A percentile compares a stretch with the other conserved stretches of the same genome.
These are phyloP conservation scores for Wakefieldia striispora DNA, from an alignment of 768 basidiomycete genomes.

Conservation along the genomic window DNA sequence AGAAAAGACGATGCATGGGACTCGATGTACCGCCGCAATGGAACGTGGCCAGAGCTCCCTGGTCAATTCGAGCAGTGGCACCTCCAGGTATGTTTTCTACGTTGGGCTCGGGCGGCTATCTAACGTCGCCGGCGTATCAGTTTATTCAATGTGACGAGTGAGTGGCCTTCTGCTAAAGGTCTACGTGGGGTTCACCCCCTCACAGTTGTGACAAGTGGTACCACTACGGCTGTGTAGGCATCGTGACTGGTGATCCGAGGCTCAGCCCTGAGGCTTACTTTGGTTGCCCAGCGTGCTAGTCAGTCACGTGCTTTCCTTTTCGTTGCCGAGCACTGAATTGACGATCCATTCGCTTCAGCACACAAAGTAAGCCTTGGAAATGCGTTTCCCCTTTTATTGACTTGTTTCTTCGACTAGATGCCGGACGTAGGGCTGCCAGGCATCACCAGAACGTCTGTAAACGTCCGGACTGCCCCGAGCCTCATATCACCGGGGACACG, in stretches of 20 bases:
- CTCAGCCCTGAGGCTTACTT: slow-evolving; percentile 32
- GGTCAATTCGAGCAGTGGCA: slow-evolving; percentile 18
- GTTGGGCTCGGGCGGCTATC: background rate
- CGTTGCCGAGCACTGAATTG: background rate
- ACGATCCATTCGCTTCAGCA: slow-evolving; percentile 2
- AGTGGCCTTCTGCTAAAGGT: slow-evolving; percentile 1
- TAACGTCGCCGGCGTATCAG: slow-evolving; percentile 8
- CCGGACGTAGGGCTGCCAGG: background rate
- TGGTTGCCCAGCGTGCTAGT: slow-evolving; percentile 44
- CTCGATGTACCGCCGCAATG: background rate
- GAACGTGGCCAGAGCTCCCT: slow-evolving; percentile 16
- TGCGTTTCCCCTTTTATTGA: background rate
- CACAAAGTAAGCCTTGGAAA: slow-evolving; percentile 3
- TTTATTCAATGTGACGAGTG: slow-evolving; percentile 37
- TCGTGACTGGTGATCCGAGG: slow-evolving; percentile 37
- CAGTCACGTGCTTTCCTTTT: slow-evolving; percentile 2
- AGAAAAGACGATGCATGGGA: background rate
- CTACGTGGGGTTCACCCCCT: background rate
- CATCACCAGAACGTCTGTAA: slow-evolving; percentile 15
- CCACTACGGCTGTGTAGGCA: slow-evolving; percentile 51
- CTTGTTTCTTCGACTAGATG: slow-evolving; percentile 1
- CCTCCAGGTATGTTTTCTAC: slow-evolving; percentile 15
- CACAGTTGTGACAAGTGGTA: slow-evolving; percentile 46
- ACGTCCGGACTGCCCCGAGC: slow-evolving; percentile 27
- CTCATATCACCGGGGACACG: background rate